Base-by-base conservation (phyloP, 148 eudicot species). In the Rhododendron vialii region DNA sequence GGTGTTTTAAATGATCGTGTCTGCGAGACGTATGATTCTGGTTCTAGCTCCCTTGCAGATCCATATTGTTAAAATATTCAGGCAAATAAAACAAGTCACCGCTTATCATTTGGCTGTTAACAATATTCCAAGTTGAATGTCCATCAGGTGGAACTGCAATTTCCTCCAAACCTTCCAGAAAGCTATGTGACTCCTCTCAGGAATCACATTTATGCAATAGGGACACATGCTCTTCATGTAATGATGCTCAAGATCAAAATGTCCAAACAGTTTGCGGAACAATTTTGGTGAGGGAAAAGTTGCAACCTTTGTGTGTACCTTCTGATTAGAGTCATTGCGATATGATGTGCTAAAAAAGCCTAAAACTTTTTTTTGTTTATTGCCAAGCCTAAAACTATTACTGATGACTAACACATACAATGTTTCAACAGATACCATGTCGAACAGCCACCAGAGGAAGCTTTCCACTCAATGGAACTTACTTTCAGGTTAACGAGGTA, bases 401-500 rank as follows among this genome's bases (percentile, higher is more conserved):
- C 22, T 77, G 26, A 83, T 50, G 78, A 22, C 30, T 61, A 11
- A n/a, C 35, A 51, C 43, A 61, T 51, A 36, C 71, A 63, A 82
- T 88, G 45, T 89, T 89, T 73, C 88, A 65, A 80, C 92, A 96
- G 99, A 94, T 96, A 92, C 99, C 99, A 84, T 95, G 98, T 83
- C 91, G 98, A 87, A 96, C 98, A 61, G 99, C 99, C 69, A 96
- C 93, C 95, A 92, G 95, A 90, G 99, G 99, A 80, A 94, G 99
- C 88, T 96, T 96, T 88, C 99, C 99, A n/a, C 93, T 96, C 65
- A 96, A 96, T 89, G 99, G 99, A 50, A 96, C 99, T 83, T 96
- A 96, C 87, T 96, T 95, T 86, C 99, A 96, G 89, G 98, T 95
- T 47, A 96, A 96, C 59, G 99, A 96, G 96, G 99, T 95, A 87